Evolutionary conservation across 2,329 filamentous ascomycete species (phyloP), one percentile per base, ranked within the genome.

Genomic region (Apiospora hydei): DNA sequence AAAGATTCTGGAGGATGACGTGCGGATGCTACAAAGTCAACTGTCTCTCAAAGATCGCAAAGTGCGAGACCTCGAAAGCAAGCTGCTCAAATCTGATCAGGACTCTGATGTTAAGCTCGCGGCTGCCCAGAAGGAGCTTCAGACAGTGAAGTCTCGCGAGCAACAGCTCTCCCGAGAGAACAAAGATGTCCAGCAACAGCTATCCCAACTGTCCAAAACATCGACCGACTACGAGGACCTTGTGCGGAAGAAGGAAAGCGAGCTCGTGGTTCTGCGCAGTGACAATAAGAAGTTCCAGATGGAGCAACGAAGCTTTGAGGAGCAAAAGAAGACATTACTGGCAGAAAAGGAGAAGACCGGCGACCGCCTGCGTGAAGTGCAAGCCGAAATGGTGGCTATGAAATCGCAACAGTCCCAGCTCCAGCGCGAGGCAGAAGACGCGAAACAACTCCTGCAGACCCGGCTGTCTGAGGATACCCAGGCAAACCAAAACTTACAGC

Each of bases 201-300:
- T 99, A 70, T 89, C 93, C 0, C 92, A 98, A 76, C 86, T 99
- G 24, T 96, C 96, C 0, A 91, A 94, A 68, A 98, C 96, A 0
- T 98, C 96, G 0, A 97, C 95, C 0, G 94, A 95, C 79, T 98
- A 98, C 76, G 96, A 99, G 82, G 96, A 98, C 77, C 89, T 98
- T 61, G 93, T 99, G 34, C 90, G 95, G 34, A 92, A 93, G 72
- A 99, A 98, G 81, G 96, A 99, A 80, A 98, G 95, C 81, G 97
- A 99, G 79, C 86, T 99, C 26, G 89, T 92, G 0, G 88, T 98
- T 66, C 87, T 98, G 46, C 94, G 95, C 76, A 91, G 91, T 14
- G 96, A 99, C 80, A 90, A 95, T 74, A 93, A 93, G 80, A 94
- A 92, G 75, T 92, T 93, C 76, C 93, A 98, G 80, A 90, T 91